Evolutionary conservation across 1,284 basidiomycete genomes (phyloP), one percentile per base, ranked within the genome.

Genomic region (Moesziomyces parantarcticus): DNA sequence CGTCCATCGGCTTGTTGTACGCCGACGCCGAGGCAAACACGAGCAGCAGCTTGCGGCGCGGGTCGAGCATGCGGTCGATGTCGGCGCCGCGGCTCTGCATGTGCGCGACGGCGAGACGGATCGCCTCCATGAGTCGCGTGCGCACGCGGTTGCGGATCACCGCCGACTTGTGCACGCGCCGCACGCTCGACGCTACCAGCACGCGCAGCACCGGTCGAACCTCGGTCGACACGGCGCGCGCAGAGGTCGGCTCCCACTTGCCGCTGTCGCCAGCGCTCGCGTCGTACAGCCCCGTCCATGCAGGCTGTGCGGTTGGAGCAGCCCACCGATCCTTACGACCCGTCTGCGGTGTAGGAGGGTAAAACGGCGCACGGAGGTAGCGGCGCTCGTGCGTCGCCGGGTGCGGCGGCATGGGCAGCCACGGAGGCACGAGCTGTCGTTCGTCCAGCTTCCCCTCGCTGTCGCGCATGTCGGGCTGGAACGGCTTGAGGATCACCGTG

Each of bases 121-220:
- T 59, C 13, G 77, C 75, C 16, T 67, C 45, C 6, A 70, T 21
- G 11, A 80, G 53, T 3, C 70, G 54, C 4, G 75, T 74, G 2
- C 75, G 47, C 10, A 62, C 67, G 13, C 68, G 66, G 29, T 72
- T 50, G 23, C 78, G 75, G 44, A 80, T 61, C 6, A 78, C 75
- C 16, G 78, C 78, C 6, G 56, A 64, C 52, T 78, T 78, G 59
- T 80, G 76, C 44, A 77, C 70, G 22, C 67, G 63, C 43, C 75
- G 74, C 63, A 78, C 78, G 61, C 69, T 58, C 32, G 69, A 58
- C 23, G 76, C 32, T 3, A 74, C 64, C 22, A 77, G 64, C 13
- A 58, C 46, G 21, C 68, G 69, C 5, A 74, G 34, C 3, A 70
- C 47, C 8, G 70, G 65, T 20, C 64, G 39, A 0, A 32, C 20